phyloP scores from a whole-genome alignment of 192 early-diverging fungal species.

The Coemansia sp. region DNA sequence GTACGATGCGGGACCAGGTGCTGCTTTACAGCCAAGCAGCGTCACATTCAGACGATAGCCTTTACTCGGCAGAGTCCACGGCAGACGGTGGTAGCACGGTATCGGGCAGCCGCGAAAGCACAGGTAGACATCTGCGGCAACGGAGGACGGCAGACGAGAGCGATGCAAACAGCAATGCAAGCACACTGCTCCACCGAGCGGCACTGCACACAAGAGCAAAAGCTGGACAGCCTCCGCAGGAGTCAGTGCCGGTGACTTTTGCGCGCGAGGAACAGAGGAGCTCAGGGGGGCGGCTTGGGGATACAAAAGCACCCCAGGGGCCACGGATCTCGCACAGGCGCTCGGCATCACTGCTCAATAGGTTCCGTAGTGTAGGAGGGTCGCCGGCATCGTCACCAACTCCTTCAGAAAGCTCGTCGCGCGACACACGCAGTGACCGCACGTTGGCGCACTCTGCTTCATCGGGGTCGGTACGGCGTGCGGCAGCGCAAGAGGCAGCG shows the following conservation, averaged over 20 bases:
- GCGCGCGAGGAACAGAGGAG: background rate
- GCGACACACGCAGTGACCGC: slow-evolving; percentile 37
- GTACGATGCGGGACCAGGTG: slow-evolving; percentile 17
- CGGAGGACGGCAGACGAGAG: background rate
- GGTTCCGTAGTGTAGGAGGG: slow-evolving; percentile 16
- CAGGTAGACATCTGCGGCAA: background rate
- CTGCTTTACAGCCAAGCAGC: slow-evolving; percentile 15
- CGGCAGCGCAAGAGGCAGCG: slow-evolving; percentile 6
- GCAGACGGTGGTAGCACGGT: background rate
- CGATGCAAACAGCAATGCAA: background rate
- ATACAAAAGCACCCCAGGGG: background rate
- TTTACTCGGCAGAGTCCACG: slow-evolving; percentile 12
- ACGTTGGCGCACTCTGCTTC: slow-evolving; percentile 42
- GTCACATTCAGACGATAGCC: slow-evolving; percentile 32
- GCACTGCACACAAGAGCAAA: background rate
- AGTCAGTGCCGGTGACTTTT: background rate
- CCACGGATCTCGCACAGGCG: slow-evolving; percentile 15
- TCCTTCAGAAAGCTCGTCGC: slow-evolving; percentile 40
- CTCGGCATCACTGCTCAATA: slow-evolving; percentile 24
- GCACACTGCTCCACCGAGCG: background rate
- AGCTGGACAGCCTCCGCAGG: background rate
- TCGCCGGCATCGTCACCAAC: slow-evolving; percentile 43
- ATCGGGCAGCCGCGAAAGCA: background rate
- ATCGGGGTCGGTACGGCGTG: slow-evolving; percentile 24
- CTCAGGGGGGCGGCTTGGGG: background rate